phyloP scores from a whole-genome alignment of 805 yeast species.

The Candida maesae region DNA sequence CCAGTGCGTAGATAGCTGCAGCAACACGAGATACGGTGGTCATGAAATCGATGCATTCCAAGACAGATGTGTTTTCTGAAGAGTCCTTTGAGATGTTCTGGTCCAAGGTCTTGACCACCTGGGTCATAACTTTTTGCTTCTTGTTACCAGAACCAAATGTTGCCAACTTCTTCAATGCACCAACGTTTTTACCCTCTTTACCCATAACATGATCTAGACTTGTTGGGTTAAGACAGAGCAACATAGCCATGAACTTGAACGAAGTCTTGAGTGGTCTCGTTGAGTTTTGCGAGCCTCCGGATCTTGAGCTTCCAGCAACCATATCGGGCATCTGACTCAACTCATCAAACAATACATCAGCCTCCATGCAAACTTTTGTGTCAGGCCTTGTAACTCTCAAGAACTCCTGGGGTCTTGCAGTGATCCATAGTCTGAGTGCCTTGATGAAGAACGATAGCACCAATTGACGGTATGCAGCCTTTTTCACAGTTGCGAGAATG shows the following conservation, averaged over 20 bases:
- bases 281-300: slow-evolving; percentile 1
- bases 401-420: slow-evolving; percentile 45
- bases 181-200: slow-evolving; percentile 10
- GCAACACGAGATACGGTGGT: slow-evolving; percentile 33
- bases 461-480: slow-evolving; percentile 43
- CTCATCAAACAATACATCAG: slow-evolving; percentile 36
- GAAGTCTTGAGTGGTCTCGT: slow-evolving; percentile 28
- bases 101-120: slow-evolving; percentile 19
- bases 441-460: slow-evolving; percentile 44
- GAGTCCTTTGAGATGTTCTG: slow-evolving; percentile 19
- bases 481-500: slow-evolving; percentile 35
- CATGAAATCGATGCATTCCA: slow-evolving; percentile 30
- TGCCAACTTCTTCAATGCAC: slow-evolving; percentile 23
- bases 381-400: slow-evolving; percentile 24
- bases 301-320: slow-evolving; percentile 12
- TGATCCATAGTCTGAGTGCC: slow-evolving; percentile 45
- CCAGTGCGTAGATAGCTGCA: slow-evolving; percentile 25
- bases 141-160: slow-evolving; percentile 19
- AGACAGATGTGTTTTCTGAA: slow-evolving; percentile 20
- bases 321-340: slow-evolving; percentile 28
- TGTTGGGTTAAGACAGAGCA: slow-evolving; percentile 32
- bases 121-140: slow-evolving; percentile 22
- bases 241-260: slow-evolving; percentile 31
- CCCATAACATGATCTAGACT: slow-evolving; percentile 27
- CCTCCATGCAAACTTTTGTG: slow-evolving; percentile 24